Conservation (phyloP, 2,329 filamentous ascomycete genomes). For the Neoarthrinium moseri region DNA sequence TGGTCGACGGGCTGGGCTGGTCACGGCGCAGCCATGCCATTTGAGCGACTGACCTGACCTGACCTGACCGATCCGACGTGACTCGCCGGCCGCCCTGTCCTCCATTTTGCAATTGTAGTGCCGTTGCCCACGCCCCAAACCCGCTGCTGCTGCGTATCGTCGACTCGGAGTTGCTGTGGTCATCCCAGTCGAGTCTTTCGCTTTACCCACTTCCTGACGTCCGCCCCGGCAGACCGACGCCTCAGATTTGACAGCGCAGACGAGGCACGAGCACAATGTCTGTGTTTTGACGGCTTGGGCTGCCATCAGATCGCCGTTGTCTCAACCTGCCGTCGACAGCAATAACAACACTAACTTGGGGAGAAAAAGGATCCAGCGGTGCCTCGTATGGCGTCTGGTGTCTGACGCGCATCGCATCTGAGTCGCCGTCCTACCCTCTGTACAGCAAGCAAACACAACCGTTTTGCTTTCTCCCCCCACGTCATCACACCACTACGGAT, state of each 20-base stretch:
- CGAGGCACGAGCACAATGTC: neutral
- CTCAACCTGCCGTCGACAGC: neutral
- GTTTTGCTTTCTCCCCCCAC: neutral
- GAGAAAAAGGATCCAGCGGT: neutral
- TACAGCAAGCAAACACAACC: neutral
- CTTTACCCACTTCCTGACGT: neutral
- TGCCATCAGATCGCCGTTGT: neutral
- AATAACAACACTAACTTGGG: slow-evolving; percentile 1
- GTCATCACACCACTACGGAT: too few species aligned
- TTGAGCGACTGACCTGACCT: neutral
- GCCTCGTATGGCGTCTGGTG: neutral
- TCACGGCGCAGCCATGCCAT: neutral
- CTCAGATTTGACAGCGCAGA: neutral
- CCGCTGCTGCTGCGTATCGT: too few species aligned
- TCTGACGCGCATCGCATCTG: neutral
- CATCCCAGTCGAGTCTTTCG: slow-evolving; percentile 2
- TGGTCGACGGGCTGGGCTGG: neutral
- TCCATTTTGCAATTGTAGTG: neutral
- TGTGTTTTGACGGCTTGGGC: neutral
- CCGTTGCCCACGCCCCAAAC: neutral
- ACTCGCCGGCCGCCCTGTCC: neutral
- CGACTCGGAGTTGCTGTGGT: too few species aligned
- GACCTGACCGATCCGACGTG: neutral
- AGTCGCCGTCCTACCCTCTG: neutral
- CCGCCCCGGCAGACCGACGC: neutral